phyloP scores from a whole-genome alignment of 805 yeast species.

The Sugiyamaella boreocaroliniensis region DNA sequence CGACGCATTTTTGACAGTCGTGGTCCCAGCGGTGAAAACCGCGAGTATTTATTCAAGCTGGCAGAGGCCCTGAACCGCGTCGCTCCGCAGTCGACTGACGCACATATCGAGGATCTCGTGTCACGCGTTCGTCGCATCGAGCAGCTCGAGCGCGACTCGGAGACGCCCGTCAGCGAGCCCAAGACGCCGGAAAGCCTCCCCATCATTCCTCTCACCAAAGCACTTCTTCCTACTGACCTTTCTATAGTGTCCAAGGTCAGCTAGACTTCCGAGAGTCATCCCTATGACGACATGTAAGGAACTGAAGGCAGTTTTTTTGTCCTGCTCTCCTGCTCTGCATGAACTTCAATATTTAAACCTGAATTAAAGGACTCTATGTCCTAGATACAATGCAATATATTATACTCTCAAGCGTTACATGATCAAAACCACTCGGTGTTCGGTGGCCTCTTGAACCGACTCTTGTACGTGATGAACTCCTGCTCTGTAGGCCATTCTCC shows the following conservation, averaged over 20 bases:
- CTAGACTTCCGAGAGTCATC: no score
- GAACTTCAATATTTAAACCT: no score
- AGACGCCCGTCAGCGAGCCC: not conserved
- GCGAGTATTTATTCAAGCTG: slow-evolving; percentile 58
- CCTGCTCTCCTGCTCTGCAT: no score
- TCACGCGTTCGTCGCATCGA: not conserved
- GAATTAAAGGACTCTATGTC: no score
- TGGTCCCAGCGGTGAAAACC: slow-evolving; percentile 82
- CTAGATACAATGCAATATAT: no score
- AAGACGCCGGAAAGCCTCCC: not conserved
- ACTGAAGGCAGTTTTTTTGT: no score
- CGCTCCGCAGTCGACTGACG: slow-evolving; percentile 35
- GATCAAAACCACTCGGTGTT: not conserved
- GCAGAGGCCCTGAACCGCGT: slow-evolving; percentile 42
- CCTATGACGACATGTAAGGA: no score
- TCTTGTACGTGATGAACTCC: slow-evolving; percentile 18
- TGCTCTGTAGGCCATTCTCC: slow-evolving; percentile 28
- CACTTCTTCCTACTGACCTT: no score
- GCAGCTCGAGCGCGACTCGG: not conserved
- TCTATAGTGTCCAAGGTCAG: no score
- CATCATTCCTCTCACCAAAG: not conserved
- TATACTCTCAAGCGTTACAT: not conserved
- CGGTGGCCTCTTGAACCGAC: not conserved
- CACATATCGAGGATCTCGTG: slow-evolving; percentile 37
- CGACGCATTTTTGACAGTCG: slow-evolving; percentile 43